Percentiles rank a stretch among this genome's conserved stretches.
Evolutionary conservation across 2,329 filamentous ascomycete species (phyloP).

Genomic region (Paecilomyces sp.): DNA sequence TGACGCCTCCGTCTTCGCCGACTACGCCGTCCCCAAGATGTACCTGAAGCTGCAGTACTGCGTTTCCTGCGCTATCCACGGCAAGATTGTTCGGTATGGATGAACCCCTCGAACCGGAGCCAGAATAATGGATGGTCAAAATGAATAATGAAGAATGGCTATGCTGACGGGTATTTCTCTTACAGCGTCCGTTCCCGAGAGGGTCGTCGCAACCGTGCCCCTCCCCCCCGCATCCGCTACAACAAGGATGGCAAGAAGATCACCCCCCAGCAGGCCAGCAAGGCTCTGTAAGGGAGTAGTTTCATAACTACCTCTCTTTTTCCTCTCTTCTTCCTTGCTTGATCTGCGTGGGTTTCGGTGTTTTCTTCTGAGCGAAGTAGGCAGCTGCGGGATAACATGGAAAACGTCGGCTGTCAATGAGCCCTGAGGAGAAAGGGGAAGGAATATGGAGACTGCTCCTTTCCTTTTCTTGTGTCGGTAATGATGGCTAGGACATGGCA

Average conservation of each 20-base stretch:
- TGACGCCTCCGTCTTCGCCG: conserved; percentile 96
- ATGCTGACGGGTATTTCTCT: conserved; percentile 8
- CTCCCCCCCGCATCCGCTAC: conserved; percentile 94
- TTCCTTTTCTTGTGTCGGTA: background rate
- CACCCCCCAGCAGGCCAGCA: conserved; percentile 72
- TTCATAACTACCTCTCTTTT: conserved; percentile 31
- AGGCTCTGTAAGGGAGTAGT: conserved; percentile 43
- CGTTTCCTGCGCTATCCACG: conserved; percentile 99
- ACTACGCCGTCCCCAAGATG: conserved; percentile 99
- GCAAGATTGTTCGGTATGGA: conserved; percentile 99
- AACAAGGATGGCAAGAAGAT: conserved; percentile 99
- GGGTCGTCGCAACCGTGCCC: conserved; percentile 97
- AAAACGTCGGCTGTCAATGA: background rate
- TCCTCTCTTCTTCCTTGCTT: conserved; percentile 19
- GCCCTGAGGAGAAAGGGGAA: background rate
- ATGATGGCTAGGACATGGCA: conserved; percentile 2
- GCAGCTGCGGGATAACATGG: background rate
- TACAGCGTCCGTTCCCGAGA: conserved; percentile 89
- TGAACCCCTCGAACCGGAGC: conserved; percentile 16
- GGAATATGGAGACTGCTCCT: background rate
- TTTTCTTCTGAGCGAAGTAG: background rate
- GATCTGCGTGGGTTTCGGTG: background rate
- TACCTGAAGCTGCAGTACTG: conserved; percentile 99
- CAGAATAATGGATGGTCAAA: background rate
- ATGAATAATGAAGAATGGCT: background rate